A percentile compares a stretch with the other conserved stretches of the same genome.
These are phyloP conservation scores for Pisolithus marmoratus DNA, from an alignment of 768 basidiomycete species.

Conservation along the genomic window DNA sequence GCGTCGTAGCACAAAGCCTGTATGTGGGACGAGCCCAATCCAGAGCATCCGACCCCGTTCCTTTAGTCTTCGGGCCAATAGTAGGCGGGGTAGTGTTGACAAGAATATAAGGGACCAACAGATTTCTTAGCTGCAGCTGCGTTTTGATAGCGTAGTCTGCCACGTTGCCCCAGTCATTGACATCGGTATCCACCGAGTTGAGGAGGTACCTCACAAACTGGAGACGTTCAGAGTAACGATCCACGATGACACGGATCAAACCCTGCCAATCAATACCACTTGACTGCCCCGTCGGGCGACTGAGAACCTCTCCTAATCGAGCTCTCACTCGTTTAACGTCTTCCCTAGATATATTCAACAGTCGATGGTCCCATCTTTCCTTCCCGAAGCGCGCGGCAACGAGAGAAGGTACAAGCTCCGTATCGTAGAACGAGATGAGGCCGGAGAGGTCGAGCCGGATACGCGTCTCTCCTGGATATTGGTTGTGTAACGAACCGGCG, in stretches of 20 bases:
- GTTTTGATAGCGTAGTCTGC: neutral
- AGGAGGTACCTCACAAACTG: too few relatives aligned
- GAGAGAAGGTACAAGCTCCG: conserved; percentile 32
- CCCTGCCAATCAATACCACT: neutral
- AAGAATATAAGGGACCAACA: neutral
- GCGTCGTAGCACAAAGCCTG: too few relatives aligned
- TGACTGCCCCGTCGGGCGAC: neutral
- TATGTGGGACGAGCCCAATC: too few relatives aligned
- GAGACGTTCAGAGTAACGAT: too few relatives aligned
- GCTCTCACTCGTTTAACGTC: conserved; percentile 1
- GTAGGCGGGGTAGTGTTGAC: neutral
- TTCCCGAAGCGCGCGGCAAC: conserved; percentile 15
- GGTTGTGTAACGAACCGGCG: conserved; percentile 33
- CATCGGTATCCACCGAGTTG: too few relatives aligned
- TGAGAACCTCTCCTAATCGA: neutral
- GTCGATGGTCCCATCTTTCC: conserved; percentile 31
- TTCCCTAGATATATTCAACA: conserved; percentile 21
- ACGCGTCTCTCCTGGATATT: conserved; percentile 35
- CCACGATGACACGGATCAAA: too few relatives aligned
- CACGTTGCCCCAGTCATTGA: too few relatives aligned
- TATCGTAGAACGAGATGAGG: conserved; percentile 41
- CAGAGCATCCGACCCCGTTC: too few relatives aligned
- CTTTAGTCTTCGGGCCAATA: too few relatives aligned
- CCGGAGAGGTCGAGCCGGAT: conserved; percentile 37
- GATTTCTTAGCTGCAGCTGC: neutral